Evolutionary conservation across 306 rosid genomes (phyloP), one percentile per base, ranked within the genome.

Genomic region (Corylus avellana): DNA sequence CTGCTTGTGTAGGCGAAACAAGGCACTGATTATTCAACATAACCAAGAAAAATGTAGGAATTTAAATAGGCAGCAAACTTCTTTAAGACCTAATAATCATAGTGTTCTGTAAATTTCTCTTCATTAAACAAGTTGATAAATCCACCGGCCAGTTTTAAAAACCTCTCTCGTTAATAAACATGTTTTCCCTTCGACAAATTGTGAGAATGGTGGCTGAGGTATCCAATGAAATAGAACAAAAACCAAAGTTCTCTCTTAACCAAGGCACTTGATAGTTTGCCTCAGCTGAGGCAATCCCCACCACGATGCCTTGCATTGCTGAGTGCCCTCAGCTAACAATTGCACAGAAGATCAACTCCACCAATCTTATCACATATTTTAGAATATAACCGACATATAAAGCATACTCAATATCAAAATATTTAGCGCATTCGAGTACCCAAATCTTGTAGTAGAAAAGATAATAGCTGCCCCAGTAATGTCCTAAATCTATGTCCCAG

Each of bases 271-370:
- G 25, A 22, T 22, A 22, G 25, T 22, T 22, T 22, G 25, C 25
- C 25, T 22, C 25, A 22, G 25, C 25, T 22, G 25, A 22, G 25
- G 25, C 25, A 22, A 22, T 22, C 25, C 25, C 25, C 25, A 22
- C 25, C 25, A 22, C 25, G 25, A 22, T 22, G 25, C 25, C 25
- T 22, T 22, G 25, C 25, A 22, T 22, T 22, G 25, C 25, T 22
- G 25, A 22, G 25, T 22, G 25, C 25, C 25, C 25, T 61, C 53
- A 20, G 46, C 73, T 70, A 54, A 80, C 70, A 37, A 77, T 49
- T 78, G 37, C 62, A 70, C 1, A n/a, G 47, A 71, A 78, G 39
- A 61, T 82, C 76, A 76, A 72, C 49, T 78, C 2, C 47, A 29
- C 58, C 39, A 27, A 70, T 47, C 46, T 53, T 8, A 32, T 64